Percentiles rank a stretch among this genome's conserved stretches.
Conservation (phyloP, 805 yeast species). For the Kuraishia floccosa region DNA sequence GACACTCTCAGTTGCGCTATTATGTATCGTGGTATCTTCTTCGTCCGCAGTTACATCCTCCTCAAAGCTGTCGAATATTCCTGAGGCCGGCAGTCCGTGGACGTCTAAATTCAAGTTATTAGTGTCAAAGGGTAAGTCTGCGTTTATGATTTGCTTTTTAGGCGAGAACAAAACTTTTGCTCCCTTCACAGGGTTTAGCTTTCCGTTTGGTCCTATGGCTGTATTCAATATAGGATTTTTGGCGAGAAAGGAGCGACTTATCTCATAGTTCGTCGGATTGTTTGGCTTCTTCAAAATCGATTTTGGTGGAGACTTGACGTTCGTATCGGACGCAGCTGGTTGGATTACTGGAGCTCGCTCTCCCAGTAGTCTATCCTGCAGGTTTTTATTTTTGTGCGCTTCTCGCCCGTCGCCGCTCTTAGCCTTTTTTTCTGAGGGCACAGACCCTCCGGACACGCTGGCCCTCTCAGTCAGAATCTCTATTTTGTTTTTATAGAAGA, state of each 20-base stretch:
- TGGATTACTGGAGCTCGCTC: too few species aligned
- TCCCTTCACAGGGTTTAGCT: conserved; percentile 19
- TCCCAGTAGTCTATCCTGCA: neutral
- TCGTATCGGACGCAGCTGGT: neutral
- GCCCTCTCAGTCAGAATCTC: neutral
- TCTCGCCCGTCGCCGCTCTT: neutral
- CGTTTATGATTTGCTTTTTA: conserved; percentile 9
- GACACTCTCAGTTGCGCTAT: neutral
- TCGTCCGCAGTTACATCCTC: neutral
- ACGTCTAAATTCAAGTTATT: too few species aligned
- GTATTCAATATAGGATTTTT: conserved; percentile 10
- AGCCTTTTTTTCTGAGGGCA: neutral
- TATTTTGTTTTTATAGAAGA: neutral
- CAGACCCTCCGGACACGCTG: neutral
- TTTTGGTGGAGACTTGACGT: conserved; percentile 1
- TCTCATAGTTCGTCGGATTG: conserved; percentile 1
- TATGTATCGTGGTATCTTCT: neutral
- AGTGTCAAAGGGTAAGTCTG: neutral
- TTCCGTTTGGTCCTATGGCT: conserved; percentile 12
- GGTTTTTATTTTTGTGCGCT: neutral
- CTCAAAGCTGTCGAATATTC: neutral
- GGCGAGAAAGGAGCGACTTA: neutral
- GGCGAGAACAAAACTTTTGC: conserved; percentile 24
- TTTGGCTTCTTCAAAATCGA: conserved; percentile 2
- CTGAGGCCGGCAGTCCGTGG: neutral